Evolutionary conservation across 306 rosid genomes (phyloP).

Genomic region (Notholithocarpus densiflorus): DNA sequence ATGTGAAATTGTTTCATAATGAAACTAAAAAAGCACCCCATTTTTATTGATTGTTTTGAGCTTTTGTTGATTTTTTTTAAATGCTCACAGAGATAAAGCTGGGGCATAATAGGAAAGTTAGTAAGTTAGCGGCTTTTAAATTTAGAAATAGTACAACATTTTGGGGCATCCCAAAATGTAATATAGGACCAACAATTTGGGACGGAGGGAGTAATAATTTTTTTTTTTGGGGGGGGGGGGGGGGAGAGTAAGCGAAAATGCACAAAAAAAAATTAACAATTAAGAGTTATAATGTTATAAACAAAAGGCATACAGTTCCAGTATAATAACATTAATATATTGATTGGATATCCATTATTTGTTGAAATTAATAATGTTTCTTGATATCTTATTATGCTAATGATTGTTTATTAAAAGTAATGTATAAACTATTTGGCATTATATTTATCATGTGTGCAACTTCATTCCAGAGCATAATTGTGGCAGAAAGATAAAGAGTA

Average conservation of each 20-base stretch:
- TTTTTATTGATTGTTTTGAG: too few species aligned
- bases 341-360: background rate
- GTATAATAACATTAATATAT: background rate
- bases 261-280: background rate
- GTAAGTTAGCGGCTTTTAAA: too few species aligned
- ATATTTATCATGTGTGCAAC: conserved; percentile 6
- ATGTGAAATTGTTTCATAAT: too few species aligned
- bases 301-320: background rate
- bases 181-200: too few species aligned
- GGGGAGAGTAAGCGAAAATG: background rate
- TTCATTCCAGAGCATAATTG: conserved; percentile 14
- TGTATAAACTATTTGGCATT: background rate
- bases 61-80: too few species aligned
- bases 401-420: background rate
- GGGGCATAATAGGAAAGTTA: too few species aligned
- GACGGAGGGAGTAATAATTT: background rate
- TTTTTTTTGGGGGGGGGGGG: background rate
- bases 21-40: too few species aligned
- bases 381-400: background rate
- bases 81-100: too few species aligned
- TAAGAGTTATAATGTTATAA: background rate
- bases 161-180: too few species aligned
- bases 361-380: background rate
- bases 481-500: conserved; percentile 14
- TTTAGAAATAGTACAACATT: too few species aligned